A percentile compares a stretch with the other conserved stretches of the same genome.
phyloP scores from a whole-genome alignment of 192 early-diverging fungal species.

The Martensiomyces pterosporus region DNA sequence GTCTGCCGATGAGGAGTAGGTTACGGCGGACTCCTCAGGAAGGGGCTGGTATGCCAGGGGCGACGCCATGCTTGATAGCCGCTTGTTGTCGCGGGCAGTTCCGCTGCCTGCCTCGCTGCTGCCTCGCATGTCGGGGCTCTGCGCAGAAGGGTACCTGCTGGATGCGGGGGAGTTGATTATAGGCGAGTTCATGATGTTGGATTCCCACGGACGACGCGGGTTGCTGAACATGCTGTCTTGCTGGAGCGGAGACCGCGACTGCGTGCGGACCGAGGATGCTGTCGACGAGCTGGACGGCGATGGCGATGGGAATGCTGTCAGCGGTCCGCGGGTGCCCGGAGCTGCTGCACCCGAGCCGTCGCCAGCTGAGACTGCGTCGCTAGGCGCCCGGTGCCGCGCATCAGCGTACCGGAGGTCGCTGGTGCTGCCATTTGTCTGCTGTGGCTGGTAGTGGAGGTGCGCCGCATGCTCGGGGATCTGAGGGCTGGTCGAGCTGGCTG shows the following conservation, averaged over 20 bases:
- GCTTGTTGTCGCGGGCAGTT: conserved; percentile 11
- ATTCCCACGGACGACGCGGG: conserved; percentile 37
- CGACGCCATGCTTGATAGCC: conserved; percentile 23
- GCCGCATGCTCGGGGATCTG: neutral
- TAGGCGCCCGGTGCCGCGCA: conserved; percentile 26
- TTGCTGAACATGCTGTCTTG: neutral
- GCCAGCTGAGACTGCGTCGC: conserved; percentile 19
- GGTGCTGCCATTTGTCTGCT: conserved; percentile 6
- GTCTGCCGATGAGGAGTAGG: conserved; percentile 1
- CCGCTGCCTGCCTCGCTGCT: neutral
- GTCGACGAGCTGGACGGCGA: conserved; percentile 26
- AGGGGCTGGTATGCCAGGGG: conserved; percentile 29
- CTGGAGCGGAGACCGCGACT: conserved; percentile 32
- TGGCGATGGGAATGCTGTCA: conserved; percentile 10
- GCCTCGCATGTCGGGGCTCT: conserved; percentile 29
- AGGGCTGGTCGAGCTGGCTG: conserved; percentile 3
- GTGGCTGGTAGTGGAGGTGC: neutral
- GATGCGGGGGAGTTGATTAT: conserved; percentile 40
- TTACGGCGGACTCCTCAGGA: conserved; percentile 25
- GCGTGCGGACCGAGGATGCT: conserved; percentile 26
- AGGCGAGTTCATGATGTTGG: conserved; percentile 27
- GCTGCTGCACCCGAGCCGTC: too few relatives aligned
- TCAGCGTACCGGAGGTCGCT: conserved; percentile 4
- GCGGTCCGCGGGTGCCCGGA: neutral
- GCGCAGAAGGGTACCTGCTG: conserved; percentile 10